Evolutionary conservation across 1,284 basidiomycete genomes (phyloP).

Genomic region (Chondrostereum purpureum): DNA sequence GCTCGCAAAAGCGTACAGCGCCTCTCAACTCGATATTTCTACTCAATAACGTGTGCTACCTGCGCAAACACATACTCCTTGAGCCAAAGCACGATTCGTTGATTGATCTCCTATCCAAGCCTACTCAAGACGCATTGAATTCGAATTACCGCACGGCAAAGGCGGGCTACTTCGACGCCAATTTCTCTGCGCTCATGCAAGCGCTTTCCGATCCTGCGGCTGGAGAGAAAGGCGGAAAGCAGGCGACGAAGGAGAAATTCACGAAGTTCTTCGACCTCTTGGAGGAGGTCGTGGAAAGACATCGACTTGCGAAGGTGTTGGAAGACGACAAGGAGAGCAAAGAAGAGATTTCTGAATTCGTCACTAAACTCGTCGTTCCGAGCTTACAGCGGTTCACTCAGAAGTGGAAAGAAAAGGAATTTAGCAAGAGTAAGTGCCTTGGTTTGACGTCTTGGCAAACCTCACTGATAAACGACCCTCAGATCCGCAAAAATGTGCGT

Average conservation of each 20-base stretch:
- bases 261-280: conserved; percentile 71
- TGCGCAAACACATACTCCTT: conserved; percentile 51
- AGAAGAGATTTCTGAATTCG: conserved; percentile 59
- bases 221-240: conserved; percentile 47
- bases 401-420: conserved; percentile 71
- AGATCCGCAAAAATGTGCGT: conserved; percentile 80
- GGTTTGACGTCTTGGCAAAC: too few relatives aligned
- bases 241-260: conserved; percentile 72
- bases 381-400: conserved; percentile 65
- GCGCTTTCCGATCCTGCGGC: conserved; percentile 61
- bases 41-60: conserved; percentile 69
- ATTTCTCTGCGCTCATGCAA: conserved; percentile 71
- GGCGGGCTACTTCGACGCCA: conserved; percentile 74
- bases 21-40: conserved; percentile 69
- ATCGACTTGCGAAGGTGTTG: conserved; percentile 59
- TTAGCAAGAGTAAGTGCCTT: conserved; percentile 64
- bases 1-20: conserved; percentile 49
- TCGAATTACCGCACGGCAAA: conserved; percentile 71
- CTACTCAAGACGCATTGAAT: conserved; percentile 53
- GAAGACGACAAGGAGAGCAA: conserved; percentile 60
- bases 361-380: conserved; percentile 68
- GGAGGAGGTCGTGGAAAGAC: conserved; percentile 70
- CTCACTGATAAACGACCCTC: neutral
- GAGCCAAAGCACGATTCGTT: conserved; percentile 40
- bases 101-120: conserved; percentile 46